phyloP scores from a whole-genome alignment of 805 yeast species.

The Spathaspora hagerdaliae region DNA sequence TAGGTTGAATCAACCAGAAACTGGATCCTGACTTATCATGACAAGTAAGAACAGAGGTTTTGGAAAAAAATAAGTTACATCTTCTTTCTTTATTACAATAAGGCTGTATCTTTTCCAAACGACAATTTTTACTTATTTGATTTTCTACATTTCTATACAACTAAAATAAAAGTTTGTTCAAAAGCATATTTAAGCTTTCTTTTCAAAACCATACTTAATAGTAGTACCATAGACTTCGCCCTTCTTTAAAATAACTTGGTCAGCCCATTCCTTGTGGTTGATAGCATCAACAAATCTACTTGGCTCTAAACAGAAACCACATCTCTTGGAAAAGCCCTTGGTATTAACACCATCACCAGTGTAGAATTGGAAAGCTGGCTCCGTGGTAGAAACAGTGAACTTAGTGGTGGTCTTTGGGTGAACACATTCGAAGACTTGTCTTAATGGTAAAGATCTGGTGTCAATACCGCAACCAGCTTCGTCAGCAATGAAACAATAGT shows the following conservation, averaged over 20 bases:
- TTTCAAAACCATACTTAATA: conserved; percentile 23
- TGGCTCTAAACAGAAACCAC: conserved; percentile 64
- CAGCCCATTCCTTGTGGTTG: conserved; percentile 42
- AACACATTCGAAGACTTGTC: conserved; percentile 37
- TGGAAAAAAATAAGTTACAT: no score
- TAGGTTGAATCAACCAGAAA: no score
- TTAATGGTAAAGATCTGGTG: conserved; percentile 39
- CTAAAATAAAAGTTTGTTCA: no score
- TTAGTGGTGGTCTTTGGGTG: conserved; percentile 42
- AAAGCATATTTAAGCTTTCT: not conserved
- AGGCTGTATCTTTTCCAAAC: no score
- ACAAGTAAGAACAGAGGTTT: no score
- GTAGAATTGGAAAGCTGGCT: conserved; percentile 64
- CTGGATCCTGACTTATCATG: no score
- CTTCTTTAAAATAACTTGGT: conserved; percentile 43
- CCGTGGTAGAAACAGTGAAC: conserved; percentile 50
- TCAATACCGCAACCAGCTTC: conserved; percentile 35
- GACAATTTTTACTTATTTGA: no score
- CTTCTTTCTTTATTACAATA: no score
- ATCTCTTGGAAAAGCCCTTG: conserved; percentile 32
- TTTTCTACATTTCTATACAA: no score
- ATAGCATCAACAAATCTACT: conserved; percentile 56
- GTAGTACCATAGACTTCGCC: conserved; percentile 53
- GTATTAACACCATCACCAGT: conserved; percentile 52
- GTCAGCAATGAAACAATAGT: conserved; percentile 48